Conservation (phyloP, 208 protist species). For the Strigomonas culicis region DNA sequence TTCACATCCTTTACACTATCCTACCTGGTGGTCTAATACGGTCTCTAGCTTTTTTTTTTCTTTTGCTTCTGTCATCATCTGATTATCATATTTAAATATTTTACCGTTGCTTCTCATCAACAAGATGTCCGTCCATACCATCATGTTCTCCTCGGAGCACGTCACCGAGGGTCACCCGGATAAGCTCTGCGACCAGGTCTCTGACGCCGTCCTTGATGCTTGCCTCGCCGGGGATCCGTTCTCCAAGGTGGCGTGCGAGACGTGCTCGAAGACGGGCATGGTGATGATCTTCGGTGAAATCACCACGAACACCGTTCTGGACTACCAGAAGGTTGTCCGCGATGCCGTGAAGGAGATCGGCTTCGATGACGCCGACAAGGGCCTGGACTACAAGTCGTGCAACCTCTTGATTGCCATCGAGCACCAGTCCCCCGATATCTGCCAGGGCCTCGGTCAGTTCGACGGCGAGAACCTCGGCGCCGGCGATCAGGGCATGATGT, state of each 20-base stretch:
- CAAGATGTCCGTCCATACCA: constrained; percentile 79
- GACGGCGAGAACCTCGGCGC: constrained; percentile 96
- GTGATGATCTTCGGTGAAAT: constrained; percentile 99
- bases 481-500: constrained; percentile 99
- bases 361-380: constrained; percentile 94
- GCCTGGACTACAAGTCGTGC: constrained; percentile 98
- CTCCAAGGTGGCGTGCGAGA: constrained; percentile 99
- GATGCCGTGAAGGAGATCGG: constrained; percentile 97
- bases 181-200: constrained; percentile 99
- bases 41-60: constrained; percentile 8
- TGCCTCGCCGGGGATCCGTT: constrained; percentile 97
- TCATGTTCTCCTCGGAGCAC: constrained; percentile 99
- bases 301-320: constrained; percentile 96
- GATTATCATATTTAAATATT: neutral
- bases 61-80: neutral
- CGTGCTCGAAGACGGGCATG: constrained; percentile 98
- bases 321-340: constrained; percentile 98
- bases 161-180: constrained; percentile 99
- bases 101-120: neutral
- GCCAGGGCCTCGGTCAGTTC: constrained; percentile 96
- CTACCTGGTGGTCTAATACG: too few species aligned
- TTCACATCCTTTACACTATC: too few species aligned
- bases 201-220: constrained; percentile 99
- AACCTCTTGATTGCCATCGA: constrained; percentile 97
- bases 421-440: constrained; percentile 99